phyloP scores from a whole-genome alignment of 129 eudicot genomes.

The Rutidosis leptorrhynchoides region DNA sequence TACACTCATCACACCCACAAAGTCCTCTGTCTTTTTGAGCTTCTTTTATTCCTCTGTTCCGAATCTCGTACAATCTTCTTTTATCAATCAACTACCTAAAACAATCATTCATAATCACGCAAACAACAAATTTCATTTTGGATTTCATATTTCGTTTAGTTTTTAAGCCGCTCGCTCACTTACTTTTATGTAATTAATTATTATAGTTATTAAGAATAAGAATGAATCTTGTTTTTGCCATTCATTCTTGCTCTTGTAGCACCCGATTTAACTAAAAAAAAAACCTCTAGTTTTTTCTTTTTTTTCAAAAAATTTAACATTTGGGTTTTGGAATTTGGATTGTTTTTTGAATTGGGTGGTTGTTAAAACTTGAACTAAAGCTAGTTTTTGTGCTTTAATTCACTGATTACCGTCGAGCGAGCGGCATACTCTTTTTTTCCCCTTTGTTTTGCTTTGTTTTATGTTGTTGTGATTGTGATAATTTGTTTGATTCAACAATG shows the following conservation, averaged over 20 bases:
- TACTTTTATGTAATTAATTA: neutral
- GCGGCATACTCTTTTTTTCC: slow-evolving; percentile 34
- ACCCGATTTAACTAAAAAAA: neutral
- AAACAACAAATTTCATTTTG: slow-evolving; percentile 25
- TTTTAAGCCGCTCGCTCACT: slow-evolving; percentile 51
- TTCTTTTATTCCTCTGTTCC: slow-evolving; percentile 25
- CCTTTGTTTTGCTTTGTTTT: neutral
- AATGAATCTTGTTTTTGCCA: slow-evolving; percentile 20
- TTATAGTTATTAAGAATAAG: too few relatives aligned
- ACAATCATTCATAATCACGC: slow-evolving; percentile 10
- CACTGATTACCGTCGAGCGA: slow-evolving; percentile 39
- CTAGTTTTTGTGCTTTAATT: slow-evolving; percentile 34
- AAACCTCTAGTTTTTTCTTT: neutral
- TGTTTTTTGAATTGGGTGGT: slow-evolving; percentile 19
- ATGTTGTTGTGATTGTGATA: slow-evolving; percentile 20
- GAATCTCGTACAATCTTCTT: neutral
- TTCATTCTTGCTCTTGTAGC: slow-evolving; percentile 1
- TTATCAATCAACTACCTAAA: neutral
- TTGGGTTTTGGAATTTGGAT: slow-evolving; percentile 22
- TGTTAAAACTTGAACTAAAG: slow-evolving; percentile 27
- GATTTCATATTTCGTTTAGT: slow-evolving; percentile 8
- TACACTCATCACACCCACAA: slow-evolving; percentile 22
- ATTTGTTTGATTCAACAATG: slow-evolving; percentile 32
- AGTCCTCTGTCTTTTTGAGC: slow-evolving; percentile 28
- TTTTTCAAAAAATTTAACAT: slow-evolving; percentile 14